Evolutionary conservation across 108 stramenopile genomes (phyloP).

Genomic region (Skeletonema tropicum): DNA sequence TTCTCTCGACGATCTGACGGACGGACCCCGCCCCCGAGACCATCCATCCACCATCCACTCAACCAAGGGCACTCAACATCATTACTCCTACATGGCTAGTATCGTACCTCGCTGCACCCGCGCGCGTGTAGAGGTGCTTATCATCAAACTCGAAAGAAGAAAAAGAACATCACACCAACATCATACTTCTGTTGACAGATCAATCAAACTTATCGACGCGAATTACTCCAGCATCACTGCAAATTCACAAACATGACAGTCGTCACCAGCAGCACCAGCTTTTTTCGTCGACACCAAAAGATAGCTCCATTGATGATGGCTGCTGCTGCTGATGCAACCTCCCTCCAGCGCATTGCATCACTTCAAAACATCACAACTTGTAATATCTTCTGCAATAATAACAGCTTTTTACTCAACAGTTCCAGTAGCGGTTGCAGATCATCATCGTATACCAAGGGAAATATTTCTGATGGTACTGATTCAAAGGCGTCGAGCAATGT

Average conservation of each 20-base stretch:
- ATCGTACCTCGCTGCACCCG: no score
- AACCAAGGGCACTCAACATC: no score
- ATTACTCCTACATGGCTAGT: no score
- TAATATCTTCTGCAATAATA: background rate
- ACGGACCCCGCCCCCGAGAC: no score
- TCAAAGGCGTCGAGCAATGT: background rate
- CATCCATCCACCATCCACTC: no score
- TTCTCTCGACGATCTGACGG: no score
- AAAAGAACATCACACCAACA: no score
- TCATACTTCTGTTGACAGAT: no score
- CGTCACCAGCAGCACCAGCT: background rate
- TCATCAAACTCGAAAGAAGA: no score
- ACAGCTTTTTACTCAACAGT: background rate
- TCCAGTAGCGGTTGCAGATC: background rate
- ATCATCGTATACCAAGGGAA: background rate
- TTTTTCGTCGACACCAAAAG: background rate
- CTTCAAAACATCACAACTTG: background rate
- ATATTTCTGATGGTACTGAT: background rate
- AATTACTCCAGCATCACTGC: background rate
- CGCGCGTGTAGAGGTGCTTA: no score
- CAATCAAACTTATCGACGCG: no score
- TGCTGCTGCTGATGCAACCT: conserved; percentile 1
- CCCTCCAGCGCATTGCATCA: background rate
- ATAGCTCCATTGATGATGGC: background rate
- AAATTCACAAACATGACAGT: background rate